Evolutionary conservation across 306 rosid species (phyloP).

Genomic region (Begonia loranthoides): DNA sequence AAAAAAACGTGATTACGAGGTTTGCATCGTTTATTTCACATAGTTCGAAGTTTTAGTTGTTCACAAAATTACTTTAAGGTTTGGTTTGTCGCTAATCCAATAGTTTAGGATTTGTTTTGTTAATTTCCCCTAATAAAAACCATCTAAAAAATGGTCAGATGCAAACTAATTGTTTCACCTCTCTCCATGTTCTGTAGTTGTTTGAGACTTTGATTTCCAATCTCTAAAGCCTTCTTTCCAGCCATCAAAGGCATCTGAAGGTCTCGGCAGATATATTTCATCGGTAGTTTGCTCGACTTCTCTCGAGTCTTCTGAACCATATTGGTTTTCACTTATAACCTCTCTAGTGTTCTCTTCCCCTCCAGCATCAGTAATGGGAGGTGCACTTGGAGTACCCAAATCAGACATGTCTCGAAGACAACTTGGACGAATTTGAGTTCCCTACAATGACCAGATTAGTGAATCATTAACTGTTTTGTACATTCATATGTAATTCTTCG

Average conservation of each 20-base stretch:
- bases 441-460: conserved; percentile 14
- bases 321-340: conserved; percentile 17
- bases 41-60: too few species aligned
- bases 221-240: conserved; percentile 30
- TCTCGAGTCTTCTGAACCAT: conserved; percentile 18
- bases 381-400: conserved; percentile 96
- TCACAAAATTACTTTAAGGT: too few species aligned
- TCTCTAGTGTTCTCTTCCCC: conserved; percentile 17
- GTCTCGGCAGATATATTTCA: conserved; percentile 30
- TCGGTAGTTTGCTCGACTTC: conserved; percentile 19
- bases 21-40: too few species aligned
- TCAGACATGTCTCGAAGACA: conserved; percentile 30
- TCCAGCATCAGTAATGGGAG: conserved; percentile 48
- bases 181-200: conserved; percentile 24
- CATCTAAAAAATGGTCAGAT: background rate
- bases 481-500: too few species aligned
- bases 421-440: conserved; percentile 20
- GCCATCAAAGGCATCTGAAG: conserved; percentile 28
- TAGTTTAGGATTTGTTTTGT: too few species aligned
- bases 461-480: too few species aligned
- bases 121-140: too few species aligned
- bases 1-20: too few species aligned
- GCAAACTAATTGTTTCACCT: conserved; percentile 26
- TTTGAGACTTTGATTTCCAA: conserved; percentile 15
- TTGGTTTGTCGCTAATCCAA: too few species aligned